Base-by-base conservation (phyloP, 1,139 yeast genomes). In the Citeromyces hawaiiensis region DNA sequence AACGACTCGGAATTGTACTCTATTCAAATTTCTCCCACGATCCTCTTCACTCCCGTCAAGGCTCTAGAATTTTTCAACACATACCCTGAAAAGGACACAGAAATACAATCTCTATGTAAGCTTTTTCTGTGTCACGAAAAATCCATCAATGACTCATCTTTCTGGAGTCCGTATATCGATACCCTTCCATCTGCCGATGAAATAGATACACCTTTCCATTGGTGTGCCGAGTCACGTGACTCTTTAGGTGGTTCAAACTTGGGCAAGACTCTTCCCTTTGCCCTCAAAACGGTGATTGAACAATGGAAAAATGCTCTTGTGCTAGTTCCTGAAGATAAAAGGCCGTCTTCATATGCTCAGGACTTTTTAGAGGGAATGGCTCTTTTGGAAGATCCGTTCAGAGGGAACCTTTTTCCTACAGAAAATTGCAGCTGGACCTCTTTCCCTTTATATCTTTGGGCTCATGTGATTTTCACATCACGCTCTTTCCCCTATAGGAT, bases 401-500 rank as follows among this genome's bases (percentile, higher is more conserved):
- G 7, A 10, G 14, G 23, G 10, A 23, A 21, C 4, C 34, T 34
- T 7, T 31, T 30, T 2, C 34, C 10, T 4, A 11, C 11, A 19
- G 14, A 14, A 6, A 55, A 21, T 17, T 15, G 56, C 8, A 66
- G 68, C 42, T 80, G 87, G 87, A 68, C 79, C 2, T 59, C 72
- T 36, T 80, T 80, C 51, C 66, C 75, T 1, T 63, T 74, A 36
- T 87, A 75, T 53, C 52, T 82, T 4, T 87, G 96, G 94, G 76
- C 91, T 0, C 69, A 76, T 40, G 61, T 75, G 42, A 80, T 86
- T n/a, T 63, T 85, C 45, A 73, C 80, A 33, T 83, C 95, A 1
- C 66, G 96, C 44, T 75, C 94, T 0, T 87, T 87, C 51, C 96
- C 96, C 36, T 66, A 72, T 47, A 58, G 73, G 49, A 51, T 82